Evolutionary conservation across 257 asterid species (phyloP), one percentile per base, ranked within the genome.

Genomic region (Solanum sejunctum): DNA sequence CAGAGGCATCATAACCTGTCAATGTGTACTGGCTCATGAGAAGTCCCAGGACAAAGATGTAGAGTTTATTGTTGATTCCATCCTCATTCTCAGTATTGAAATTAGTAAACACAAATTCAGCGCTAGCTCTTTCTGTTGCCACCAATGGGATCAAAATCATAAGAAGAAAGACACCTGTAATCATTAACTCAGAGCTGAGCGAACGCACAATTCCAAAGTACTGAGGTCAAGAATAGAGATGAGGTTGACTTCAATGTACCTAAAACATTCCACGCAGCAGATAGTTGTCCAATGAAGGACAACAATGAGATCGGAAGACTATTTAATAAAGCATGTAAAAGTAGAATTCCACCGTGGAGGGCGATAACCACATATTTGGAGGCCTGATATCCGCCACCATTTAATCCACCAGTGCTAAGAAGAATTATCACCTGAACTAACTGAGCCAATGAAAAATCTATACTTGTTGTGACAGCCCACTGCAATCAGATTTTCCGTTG

Each of bases 391-490:
- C 99, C 99, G 69, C 98, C 98, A 61, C 98, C 98, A 66, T 90
- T 91, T 64, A 86, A 89, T 78, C 99, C 98, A 47, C 99, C 99
- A 5, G 98, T 93, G 91, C 95, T 84, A 51, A 95, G 97, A 82
- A 97, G 97, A 89, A 97, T 91, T 84, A 97, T 97, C 87, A 97
- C 99, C 86, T 89, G 92, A 86, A 97, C 93, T 91, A 97, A 88
- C 94, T 93, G 98, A 1, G 99, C 99, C 26, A 97, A 92, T 6
- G 99, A 97, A 87, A 86, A 97, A 88, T 94, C 97, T 54, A 97
- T 70, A 81, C 99, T 97, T 6, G 99, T 91, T 56, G 99, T 97
- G 21, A 95, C 94, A 3, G 99, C 99, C 99, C 99, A 97, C 99
- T 96, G 95, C 94, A 92, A 71, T 86, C 52, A 86, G 84, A 86